phyloP scores from a whole-genome alignment of 345 rosid species.

The Boechera divaricarpa region DNA sequence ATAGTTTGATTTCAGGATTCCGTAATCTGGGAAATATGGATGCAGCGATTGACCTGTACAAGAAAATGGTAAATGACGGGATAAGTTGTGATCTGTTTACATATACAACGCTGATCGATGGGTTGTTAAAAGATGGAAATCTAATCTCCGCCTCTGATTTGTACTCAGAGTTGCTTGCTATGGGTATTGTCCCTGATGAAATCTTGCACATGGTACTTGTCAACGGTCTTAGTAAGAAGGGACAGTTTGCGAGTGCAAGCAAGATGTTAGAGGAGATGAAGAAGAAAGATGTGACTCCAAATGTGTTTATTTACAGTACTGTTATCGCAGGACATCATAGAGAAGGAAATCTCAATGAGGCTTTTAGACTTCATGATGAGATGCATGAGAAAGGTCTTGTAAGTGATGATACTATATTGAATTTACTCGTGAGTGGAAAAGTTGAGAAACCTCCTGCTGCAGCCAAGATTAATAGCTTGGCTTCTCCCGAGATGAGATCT shows the following conservation, averaged over 20 bases:
- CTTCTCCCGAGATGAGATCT: conserved; percentile 9
- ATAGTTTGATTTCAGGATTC: conserved; percentile 63
- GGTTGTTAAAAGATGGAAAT: conserved; percentile 64
- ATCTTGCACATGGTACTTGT: conserved; percentile 56
- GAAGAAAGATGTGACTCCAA: conserved; percentile 53
- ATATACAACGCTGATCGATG: conserved; percentile 80
- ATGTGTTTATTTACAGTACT: conserved; percentile 56
- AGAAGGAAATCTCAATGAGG: conserved; percentile 70
- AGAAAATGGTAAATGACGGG: conserved; percentile 58
- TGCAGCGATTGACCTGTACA: conserved; percentile 38
- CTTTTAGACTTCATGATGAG: conserved; percentile 70
- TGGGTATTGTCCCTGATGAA: conserved; percentile 65
- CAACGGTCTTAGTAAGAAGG: conserved; percentile 61
- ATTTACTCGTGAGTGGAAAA: conserved; percentile 61
- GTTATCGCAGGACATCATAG: conserved; percentile 68
- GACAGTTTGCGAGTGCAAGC: conserved; percentile 65
- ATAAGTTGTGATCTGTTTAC: conserved; percentile 61
- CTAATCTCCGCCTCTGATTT: conserved; percentile 58
- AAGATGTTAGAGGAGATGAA: conserved; percentile 66
- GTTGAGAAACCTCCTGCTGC: conserved; percentile 31
- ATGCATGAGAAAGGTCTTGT: conserved; percentile 79
- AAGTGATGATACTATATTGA: conserved; percentile 63
- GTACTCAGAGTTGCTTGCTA: conserved; percentile 66
- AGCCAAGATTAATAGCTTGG: conserved; percentile 5
- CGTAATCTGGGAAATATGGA: conserved; percentile 29